phyloP scores from a whole-genome alignment of 1,284 basidiomycete species.

The Fomitopsis betulina region DNA sequence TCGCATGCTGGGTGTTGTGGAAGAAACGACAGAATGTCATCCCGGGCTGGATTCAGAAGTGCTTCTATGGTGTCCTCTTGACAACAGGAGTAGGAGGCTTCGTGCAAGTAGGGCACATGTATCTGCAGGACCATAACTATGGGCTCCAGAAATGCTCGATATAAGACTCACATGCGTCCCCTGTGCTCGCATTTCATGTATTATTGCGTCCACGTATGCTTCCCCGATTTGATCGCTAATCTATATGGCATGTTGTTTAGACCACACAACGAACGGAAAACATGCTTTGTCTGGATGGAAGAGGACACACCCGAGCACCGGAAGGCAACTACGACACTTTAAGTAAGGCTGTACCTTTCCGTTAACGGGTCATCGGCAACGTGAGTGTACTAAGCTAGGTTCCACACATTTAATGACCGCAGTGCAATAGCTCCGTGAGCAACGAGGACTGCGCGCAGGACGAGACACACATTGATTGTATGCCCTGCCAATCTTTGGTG shows the following conservation, averaged over 20 bases:
- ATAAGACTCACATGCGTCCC: neutral
- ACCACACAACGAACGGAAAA: too few relatives aligned
- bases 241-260: too few relatives aligned
- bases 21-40: neutral
- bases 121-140: neutral
- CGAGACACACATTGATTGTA: too few relatives aligned
- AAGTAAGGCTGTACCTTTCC: too few relatives aligned
- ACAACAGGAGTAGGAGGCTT: conserved; percentile 3
- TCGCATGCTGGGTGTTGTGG: conserved; percentile 2
- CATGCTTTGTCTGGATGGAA: too few relatives aligned
- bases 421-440: neutral
- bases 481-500: too few relatives aligned
- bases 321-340: too few relatives aligned
- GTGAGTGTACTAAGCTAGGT: too few relatives aligned
- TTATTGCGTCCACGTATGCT: neutral
- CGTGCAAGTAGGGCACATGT: conserved; percentile 3
- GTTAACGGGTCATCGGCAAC: too few relatives aligned
- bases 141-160: neutral
- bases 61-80: neutral
- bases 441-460: neutral
- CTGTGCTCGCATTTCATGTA: neutral
- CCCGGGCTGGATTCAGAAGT: neutral
- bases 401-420: too few relatives aligned
- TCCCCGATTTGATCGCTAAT: too few relatives aligned
- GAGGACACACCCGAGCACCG: too few relatives aligned